phyloP scores from a whole-genome alignment of 495 filamentous ascomycete genomes.

The Talaromyces proteolyticus region DNA sequence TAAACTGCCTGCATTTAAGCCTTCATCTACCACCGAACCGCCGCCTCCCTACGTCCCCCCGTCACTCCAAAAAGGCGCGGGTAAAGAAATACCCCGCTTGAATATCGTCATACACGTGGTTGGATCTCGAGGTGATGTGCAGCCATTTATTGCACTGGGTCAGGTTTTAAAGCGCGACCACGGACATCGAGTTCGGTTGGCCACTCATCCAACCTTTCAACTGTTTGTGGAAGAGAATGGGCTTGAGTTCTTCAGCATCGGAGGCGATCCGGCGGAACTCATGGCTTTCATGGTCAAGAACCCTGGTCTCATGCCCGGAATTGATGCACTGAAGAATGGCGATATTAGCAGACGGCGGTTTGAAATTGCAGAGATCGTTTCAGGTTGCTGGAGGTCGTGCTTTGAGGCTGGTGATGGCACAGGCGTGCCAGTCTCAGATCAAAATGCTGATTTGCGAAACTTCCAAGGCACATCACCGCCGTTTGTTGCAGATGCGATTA shows the following conservation, averaged over 20 bases:
- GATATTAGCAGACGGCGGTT: slow-evolving; percentile 60
- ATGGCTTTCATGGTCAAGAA: slow-evolving; percentile 91
- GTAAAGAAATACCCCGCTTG: slow-evolving; percentile 48
- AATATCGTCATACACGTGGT: slow-evolving; percentile 80
- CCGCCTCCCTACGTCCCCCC: slow-evolving; percentile 58
- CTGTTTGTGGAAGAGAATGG: slow-evolving; percentile 62
- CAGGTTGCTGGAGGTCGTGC: slow-evolving; percentile 78
- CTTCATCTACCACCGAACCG: slow-evolving; percentile 47
- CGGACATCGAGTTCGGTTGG: slow-evolving; percentile 71
- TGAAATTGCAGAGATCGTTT: slow-evolving; percentile 63
- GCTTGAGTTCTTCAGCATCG: slow-evolving; percentile 75
- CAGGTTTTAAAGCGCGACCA: slow-evolving; percentile 54
- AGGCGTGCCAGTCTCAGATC: slow-evolving; percentile 41
- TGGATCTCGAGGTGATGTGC: slow-evolving; percentile 72
- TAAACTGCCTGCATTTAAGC: slow-evolving; percentile 20
- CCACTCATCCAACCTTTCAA: slow-evolving; percentile 69
- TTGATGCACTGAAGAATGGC: slow-evolving; percentile 60
- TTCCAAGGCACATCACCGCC: slow-evolving; percentile 40
- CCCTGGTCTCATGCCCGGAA: slow-evolving; percentile 68
- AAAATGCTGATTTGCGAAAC: slow-evolving; percentile 19
- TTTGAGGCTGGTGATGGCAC: slow-evolving; percentile 57
- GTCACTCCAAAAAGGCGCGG: slow-evolving; percentile 51
- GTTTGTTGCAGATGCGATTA: slow-evolving; percentile 77
- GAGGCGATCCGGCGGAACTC: slow-evolving; percentile 70
- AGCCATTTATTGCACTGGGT: slow-evolving; percentile 68